Evolutionary conservation across 306 rosid species (phyloP).

Genomic region (Castanopsis chinensis): DNA sequence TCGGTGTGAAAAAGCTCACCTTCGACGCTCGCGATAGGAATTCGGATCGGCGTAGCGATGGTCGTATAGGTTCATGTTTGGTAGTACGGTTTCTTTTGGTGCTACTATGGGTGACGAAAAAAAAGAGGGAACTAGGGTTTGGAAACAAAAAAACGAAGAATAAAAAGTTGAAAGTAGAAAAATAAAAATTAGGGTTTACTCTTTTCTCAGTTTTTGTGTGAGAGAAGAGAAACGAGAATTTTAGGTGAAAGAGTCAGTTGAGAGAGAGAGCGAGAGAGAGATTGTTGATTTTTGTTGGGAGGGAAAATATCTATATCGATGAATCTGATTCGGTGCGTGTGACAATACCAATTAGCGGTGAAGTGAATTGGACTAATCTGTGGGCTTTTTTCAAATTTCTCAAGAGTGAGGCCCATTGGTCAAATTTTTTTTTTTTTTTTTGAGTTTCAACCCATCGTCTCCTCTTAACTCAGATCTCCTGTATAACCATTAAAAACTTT

Average conservation of each 20-base stretch:
- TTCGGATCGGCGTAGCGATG: slow-evolving; percentile 54
- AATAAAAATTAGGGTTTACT: not conserved
- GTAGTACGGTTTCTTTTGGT: not conserved
- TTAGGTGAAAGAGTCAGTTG: not conserved
- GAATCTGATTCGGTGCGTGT: not conserved
- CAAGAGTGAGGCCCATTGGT: too few relatives aligned
- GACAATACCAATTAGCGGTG: not conserved
- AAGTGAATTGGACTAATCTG: too few relatives aligned
- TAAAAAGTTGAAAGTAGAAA: not conserved
- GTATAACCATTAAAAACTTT: too few relatives aligned
- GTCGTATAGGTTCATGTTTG: slow-evolving; percentile 54
- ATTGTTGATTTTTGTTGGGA: not conserved
- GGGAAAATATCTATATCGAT: not conserved
- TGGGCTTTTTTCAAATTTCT: too few relatives aligned
- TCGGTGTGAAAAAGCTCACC: slow-evolving; percentile 34
- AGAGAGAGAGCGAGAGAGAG: not conserved
- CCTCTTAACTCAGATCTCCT: too few relatives aligned
- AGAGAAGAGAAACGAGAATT: not conserved
- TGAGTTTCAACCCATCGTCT: too few relatives aligned
- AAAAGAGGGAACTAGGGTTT: slow-evolving; percentile 32
- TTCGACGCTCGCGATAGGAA: slow-evolving; percentile 82
- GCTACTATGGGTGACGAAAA: not conserved
- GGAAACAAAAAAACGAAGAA: not conserved
- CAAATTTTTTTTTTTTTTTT: too few relatives aligned
- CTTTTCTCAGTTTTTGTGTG: not conserved